Conservation (phyloP, 2,329 filamentous ascomycete genomes). For the Apiospora pterosperma region DNA sequence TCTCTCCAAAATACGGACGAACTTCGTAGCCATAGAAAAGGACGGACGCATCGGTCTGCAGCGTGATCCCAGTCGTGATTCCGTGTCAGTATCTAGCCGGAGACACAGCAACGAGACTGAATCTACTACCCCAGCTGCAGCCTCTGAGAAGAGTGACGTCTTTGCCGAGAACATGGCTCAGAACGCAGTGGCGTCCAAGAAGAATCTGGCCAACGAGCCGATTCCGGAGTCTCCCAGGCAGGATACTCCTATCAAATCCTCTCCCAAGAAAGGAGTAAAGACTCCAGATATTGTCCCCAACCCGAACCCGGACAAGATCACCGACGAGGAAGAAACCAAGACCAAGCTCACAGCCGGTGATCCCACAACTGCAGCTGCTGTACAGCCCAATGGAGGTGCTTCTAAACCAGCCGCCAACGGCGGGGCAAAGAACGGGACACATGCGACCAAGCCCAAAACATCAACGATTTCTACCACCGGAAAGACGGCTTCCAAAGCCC, state of each 20-base stretch:
- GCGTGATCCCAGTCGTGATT: conserved; percentile 41
- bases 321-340: conserved; percentile 34
- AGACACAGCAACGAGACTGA: conserved; percentile 36
- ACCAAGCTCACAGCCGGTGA: conserved; percentile 28
- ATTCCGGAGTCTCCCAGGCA: conserved; percentile 40
- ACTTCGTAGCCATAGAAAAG: conserved; percentile 70
- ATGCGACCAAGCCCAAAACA: conserved; percentile 13
- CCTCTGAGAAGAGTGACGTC: conserved; percentile 35
- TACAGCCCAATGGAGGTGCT: conserved; percentile 13
- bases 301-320: conserved; percentile 37
- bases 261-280: conserved; percentile 17
- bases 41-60: conserved; percentile 55
- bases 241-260: conserved; percentile 15
- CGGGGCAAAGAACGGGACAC: background rate
- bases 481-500: conserved; percentile 30
- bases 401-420: conserved; percentile 10
- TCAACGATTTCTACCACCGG: conserved; percentile 20
- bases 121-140: conserved; percentile 33
- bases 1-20: conserved; percentile 72
- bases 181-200: conserved; percentile 25
- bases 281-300: conserved; percentile 28
- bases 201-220: conserved; percentile 34
- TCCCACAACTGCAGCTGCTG: conserved; percentile 18
- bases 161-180: conserved; percentile 28
- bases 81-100: conserved; percentile 31